Conservation (phyloP, 73 alveolate genomes). For the Vitrella brassicaformis region DNA sequence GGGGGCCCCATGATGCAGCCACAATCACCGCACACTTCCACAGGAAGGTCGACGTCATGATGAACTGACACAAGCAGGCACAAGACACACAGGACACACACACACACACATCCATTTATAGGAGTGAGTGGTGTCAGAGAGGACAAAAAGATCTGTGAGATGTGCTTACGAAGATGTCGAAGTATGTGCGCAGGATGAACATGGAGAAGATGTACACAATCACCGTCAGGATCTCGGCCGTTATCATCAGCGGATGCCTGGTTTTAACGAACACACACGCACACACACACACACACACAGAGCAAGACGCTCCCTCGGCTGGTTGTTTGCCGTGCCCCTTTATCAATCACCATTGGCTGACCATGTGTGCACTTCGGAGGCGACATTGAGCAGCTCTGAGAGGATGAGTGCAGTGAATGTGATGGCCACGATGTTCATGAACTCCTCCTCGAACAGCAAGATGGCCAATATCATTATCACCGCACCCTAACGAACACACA, state of each 20-base stretch:
- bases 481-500: conserved; percentile 45
- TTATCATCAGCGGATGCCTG: conserved; percentile 68
- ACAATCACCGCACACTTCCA: neutral
- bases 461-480: conserved; percentile 72
- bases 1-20: neutral
- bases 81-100: neutral
- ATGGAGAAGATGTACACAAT: conserved; percentile 51
- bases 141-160: neutral
- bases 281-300: too few species aligned
- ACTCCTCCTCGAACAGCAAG: conserved; percentile 59
- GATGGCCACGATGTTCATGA: conserved; percentile 75
- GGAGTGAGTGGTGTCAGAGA: neutral
- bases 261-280: neutral
- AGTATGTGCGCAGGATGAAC: conserved; percentile 45
- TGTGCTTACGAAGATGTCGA: conserved; percentile 32
- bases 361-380: conserved; percentile 49
- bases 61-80: neutral
- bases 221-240: conserved; percentile 61
- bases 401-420: conserved; percentile 83
- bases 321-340: too few species aligned
- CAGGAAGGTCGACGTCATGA: neutral
- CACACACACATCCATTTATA: neutral
- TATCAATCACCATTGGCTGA: conserved; percentile 53
- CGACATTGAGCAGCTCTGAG: conserved; percentile 79
- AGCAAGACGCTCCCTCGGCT: too few species aligned